These are phyloP conservation scores for Cryptococcus sp. DNA, from an alignment of 1,284 basidiomycete genomes.

Conservation along the genomic window DNA sequence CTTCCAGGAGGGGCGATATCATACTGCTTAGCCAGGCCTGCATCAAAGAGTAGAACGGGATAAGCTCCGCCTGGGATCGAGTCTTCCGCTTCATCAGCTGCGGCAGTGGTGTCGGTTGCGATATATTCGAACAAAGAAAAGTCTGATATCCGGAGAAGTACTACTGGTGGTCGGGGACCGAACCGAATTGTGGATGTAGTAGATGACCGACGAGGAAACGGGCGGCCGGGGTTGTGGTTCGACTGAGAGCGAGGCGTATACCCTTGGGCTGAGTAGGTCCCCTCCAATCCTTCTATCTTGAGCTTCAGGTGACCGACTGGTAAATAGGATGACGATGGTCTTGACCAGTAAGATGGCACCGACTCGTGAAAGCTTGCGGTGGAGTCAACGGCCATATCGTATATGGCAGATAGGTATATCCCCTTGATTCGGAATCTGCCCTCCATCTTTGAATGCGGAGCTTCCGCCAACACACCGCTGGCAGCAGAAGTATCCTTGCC, in stretches of 20 bases:
- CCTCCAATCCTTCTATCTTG: constrained; percentile 26
- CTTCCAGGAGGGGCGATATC: constrained; percentile 17
- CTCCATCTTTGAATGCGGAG: constrained; percentile 17
- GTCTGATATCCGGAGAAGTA: constrained; percentile 20
- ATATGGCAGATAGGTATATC: constrained; percentile 23
- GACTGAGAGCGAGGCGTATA: not conserved
- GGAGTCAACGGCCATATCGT: constrained; percentile 20
- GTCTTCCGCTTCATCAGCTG: constrained; percentile 10
- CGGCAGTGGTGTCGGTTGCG: constrained; percentile 13
- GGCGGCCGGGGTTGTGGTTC: constrained; percentile 1
- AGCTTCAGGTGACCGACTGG: constrained; percentile 41
- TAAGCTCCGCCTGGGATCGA: constrained; percentile 36
- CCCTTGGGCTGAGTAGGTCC: constrained; percentile 16
- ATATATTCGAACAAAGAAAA: constrained; percentile 39
- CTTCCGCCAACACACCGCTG: not conserved
- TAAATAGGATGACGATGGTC: constrained; percentile 27
- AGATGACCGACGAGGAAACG: constrained; percentile 5
- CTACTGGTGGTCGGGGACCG: constrained; percentile 11
- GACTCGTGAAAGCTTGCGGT: constrained; percentile 1
- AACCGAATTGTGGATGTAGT: constrained; percentile 1
- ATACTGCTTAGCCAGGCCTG: constrained; percentile 39
- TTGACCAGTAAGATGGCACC: constrained; percentile 27
- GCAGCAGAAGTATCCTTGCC: not conserved
- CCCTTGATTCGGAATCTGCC: constrained; percentile 26
- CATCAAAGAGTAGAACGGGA: constrained; percentile 46